These are phyloP conservation scores for Cicer cuneatum DNA, from an alignment of 306 rosid genomes.

Conservation along the genomic window DNA sequence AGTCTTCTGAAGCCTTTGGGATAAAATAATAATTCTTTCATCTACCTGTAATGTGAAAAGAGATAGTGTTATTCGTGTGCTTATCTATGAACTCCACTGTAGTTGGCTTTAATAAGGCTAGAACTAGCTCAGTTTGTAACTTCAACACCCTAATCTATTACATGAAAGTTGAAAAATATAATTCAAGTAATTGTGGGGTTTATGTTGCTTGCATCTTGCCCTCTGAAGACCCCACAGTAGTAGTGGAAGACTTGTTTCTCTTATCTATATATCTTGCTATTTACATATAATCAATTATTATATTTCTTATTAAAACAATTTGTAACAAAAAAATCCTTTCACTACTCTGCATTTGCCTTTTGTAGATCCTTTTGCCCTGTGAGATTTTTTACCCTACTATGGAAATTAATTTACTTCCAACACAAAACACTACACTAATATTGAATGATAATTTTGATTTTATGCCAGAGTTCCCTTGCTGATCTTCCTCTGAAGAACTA, in stretches of 20 bases:
- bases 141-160: slow-evolving; percentile 16
- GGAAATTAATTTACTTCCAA: slow-evolving; percentile 37
- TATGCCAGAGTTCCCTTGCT: slow-evolving; percentile 91
- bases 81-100: slow-evolving; percentile 22
- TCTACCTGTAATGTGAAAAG: slow-evolving; percentile 24
- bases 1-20: slow-evolving; percentile 11
- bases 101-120: slow-evolving; percentile 3
- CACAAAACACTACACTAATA: slow-evolving; percentile 15
- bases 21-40: slow-evolving; percentile 28
- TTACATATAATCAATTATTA: slow-evolving; percentile 7
- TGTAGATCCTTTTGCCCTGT: slow-evolving; percentile 32
- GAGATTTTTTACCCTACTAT: slow-evolving; percentile 15
- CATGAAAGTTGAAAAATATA: slow-evolving; percentile 21
- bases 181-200: slow-evolving; percentile 21
- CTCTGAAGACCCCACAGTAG: slow-evolving; percentile 8
- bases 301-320: background rate
- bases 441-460: slow-evolving; percentile 45
- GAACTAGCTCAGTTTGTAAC: slow-evolving; percentile 28
- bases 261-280: background rate
- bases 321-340: background rate
- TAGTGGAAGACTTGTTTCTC: slow-evolving; percentile 22
- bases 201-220: slow-evolving; percentile 20
- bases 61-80: slow-evolving; percentile 18
- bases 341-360: slow-evolving; percentile 32
- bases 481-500: slow-evolving; percentile 98